Percentiles rank a stretch among this genome's conserved stretches.
phyloP scores from a whole-genome alignment of 1,284 basidiomycete genomes.

The Malassezia yamatoensis region DNA sequence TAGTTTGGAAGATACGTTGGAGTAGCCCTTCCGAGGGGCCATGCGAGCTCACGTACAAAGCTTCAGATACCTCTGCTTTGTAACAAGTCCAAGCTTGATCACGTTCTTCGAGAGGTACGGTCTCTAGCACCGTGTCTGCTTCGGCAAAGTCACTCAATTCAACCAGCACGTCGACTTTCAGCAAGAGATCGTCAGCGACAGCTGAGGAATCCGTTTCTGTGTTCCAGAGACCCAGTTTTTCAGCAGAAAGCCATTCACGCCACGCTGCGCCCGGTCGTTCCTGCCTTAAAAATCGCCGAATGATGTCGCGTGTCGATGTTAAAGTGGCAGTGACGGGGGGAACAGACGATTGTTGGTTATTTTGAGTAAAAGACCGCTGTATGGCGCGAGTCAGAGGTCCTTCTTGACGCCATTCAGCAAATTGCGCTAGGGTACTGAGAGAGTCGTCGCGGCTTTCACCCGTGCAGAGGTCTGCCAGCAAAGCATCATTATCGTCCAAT shows the following conservation, averaged over 20 bases:
- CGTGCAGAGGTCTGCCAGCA: conserved; percentile 5
- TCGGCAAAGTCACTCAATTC: conserved; percentile 5
- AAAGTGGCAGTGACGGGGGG: neutral
- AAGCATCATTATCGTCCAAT: conserved; percentile 15
- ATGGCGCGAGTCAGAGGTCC: conserved; percentile 20
- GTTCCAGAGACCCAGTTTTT: neutral
- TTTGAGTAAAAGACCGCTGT: neutral
- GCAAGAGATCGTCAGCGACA: conserved; percentile 1
- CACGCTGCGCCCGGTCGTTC: conserved; percentile 16
- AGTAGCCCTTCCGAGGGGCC: conserved; percentile 27
- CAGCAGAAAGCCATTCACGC: conserved; percentile 14
- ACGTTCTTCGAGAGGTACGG: neutral
- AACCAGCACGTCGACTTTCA: conserved; percentile 12
- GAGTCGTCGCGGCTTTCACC: conserved; percentile 12
- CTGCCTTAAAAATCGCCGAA: conserved; percentile 1
- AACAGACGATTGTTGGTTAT: too few species aligned
- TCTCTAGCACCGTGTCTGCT: conserved; percentile 6
- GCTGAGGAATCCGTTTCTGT: too few species aligned
- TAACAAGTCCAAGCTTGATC: conserved; percentile 21
- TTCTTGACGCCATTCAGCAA: conserved; percentile 23
- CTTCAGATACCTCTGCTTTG: conserved; percentile 16
- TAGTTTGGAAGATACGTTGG: conserved; percentile 29
- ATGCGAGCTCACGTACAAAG: conserved; percentile 16
- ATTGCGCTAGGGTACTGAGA: neutral
- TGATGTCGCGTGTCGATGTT: neutral